Evolutionary conservation across 148 eudicot species (phyloP).

Genomic region (Nyssa sinensis): DNA sequence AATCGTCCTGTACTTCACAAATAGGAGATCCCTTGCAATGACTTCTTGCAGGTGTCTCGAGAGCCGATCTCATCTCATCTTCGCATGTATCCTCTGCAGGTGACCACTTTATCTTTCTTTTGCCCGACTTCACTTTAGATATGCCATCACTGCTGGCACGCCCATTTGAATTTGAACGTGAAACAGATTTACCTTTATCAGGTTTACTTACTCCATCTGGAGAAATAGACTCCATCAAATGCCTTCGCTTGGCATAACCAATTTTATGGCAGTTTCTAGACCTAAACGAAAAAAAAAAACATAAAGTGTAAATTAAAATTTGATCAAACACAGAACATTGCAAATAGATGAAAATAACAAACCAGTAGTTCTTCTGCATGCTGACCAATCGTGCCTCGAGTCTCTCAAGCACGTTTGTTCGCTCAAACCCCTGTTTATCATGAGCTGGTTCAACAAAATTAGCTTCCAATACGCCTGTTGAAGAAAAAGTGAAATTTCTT

Average conservation of each 20-base stretch:
- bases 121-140: background rate
- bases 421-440: constrained; percentile 86
- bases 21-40: background rate
- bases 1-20: background rate
- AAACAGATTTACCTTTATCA: constrained; percentile 23
- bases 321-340: background rate
- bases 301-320: background rate
- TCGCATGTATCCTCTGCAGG: constrained; percentile 13
- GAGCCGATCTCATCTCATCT: constrained; percentile 11
- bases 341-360: constrained; percentile 8
- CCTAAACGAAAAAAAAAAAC: constrained; percentile 34
- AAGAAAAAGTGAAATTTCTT: background rate
- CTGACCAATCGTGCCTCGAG: constrained; percentile 53
- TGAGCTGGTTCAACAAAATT: constrained; percentile 87
- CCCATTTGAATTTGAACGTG: constrained; percentile 6
- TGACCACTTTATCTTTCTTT: background rate
- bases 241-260: constrained; percentile 61
- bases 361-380: constrained; percentile 70
- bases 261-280: constrained; percentile 54
- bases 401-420: constrained; percentile 61
- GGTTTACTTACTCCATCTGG: constrained; percentile 19
- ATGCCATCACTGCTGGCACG: background rate
- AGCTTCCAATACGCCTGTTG: constrained; percentile 68
- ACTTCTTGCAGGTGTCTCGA: constrained; percentile 11
- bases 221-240: constrained; percentile 17